Conservation (phyloP, 495 filamentous ascomycete genomes). For the Penicillium robsamsonii region DNA sequence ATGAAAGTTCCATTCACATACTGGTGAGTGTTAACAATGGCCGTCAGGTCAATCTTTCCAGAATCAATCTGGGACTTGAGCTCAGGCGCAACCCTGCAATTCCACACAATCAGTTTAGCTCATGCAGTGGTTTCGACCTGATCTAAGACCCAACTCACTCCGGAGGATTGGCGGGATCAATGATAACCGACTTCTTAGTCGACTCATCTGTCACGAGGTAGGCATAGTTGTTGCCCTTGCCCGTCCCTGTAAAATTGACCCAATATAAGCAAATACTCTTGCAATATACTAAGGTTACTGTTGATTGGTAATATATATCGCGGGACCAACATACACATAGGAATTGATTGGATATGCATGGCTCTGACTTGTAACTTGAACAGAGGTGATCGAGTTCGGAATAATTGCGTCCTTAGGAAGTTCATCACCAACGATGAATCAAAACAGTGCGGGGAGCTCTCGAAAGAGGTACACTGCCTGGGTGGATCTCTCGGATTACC, state of each 20-base stretch:
- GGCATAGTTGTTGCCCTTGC: constrained; percentile 90
- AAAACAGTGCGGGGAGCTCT: constrained; percentile 19
- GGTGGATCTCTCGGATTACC: constrained; percentile 15
- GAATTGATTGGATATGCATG: constrained; percentile 98
- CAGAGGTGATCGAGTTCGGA: constrained; percentile 7
- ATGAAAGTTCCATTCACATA: constrained; percentile 43
- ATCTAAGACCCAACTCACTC: constrained; percentile 61
- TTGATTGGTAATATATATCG: constrained; percentile 3
- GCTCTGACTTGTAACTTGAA: constrained; percentile 28
- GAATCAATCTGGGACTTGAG: constrained; percentile 68
- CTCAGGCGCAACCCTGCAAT: constrained; percentile 71
- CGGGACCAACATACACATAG: constrained; percentile 77
- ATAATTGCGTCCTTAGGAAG: constrained; percentile 26
- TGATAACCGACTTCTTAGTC: constrained; percentile 87
- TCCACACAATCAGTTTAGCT: neutral
- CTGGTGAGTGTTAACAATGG: constrained; percentile 97
- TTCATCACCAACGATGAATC: constrained; percentile 28
- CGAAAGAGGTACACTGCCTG: neutral
- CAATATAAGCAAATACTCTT: constrained; percentile 6
- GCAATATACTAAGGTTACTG: neutral
- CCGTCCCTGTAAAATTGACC: constrained; percentile 63
- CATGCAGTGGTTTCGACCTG: neutral
- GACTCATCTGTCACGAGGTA: constrained; percentile 92
- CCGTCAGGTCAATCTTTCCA: constrained; percentile 76
- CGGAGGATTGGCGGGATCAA: constrained; percentile 88